Evolutionary conservation across 352 stramenopile genomes (phyloP), one percentile per base, ranked within the genome.

Genomic region (Globisporangium paroecandrum): DNA sequence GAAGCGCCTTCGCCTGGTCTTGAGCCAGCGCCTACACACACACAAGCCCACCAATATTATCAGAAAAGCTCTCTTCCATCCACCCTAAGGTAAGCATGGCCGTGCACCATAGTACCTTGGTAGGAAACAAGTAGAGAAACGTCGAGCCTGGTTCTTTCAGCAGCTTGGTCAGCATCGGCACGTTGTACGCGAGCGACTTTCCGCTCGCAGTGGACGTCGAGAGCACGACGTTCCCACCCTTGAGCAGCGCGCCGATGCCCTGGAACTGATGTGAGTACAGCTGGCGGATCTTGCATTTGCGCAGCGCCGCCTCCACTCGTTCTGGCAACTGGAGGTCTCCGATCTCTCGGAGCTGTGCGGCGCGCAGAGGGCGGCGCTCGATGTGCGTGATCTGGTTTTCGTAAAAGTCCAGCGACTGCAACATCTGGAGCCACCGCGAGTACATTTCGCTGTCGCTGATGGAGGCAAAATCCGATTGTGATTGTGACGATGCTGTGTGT

Each of bases 51-150:
- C 29, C 25, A 24, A 2, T 38, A 12, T 7, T 38, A 61, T n/a
- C 12, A 29, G 6, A 22, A 47, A 29, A 8, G 18, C 20, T 27
- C 15, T 43, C 12, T 24, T 29, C 25, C 56, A 62, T 46, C 29
- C 18, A 9, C 1, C 38, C 13, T 18, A 18, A 46, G 4, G 24
- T 7, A 13, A 53, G 0, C n/a, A 57, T 34, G 2, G 15, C 12
- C 4, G 55, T 18, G 20, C 25, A 38, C 13, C 56, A 38, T 38
- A 38, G 32, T 58, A 84, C 77, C 76, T 99, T 99, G 15, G 98
- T 99, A 0, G 98, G 98, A 69, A 99, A 99, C 5, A 99, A 66
- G 51, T 98, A 97, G 53, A 99, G 75, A 84, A 82, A 95, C 62
- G 76, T 93, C 41, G 89, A 78, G 9, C 72, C 32, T 2, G 75